A percentile compares a stretch with the other conserved stretches of the same genome.
Evolutionary conservation across 2,329 filamentous ascomycete genomes (phyloP).

Genomic region (Cordyceps javanica): DNA sequence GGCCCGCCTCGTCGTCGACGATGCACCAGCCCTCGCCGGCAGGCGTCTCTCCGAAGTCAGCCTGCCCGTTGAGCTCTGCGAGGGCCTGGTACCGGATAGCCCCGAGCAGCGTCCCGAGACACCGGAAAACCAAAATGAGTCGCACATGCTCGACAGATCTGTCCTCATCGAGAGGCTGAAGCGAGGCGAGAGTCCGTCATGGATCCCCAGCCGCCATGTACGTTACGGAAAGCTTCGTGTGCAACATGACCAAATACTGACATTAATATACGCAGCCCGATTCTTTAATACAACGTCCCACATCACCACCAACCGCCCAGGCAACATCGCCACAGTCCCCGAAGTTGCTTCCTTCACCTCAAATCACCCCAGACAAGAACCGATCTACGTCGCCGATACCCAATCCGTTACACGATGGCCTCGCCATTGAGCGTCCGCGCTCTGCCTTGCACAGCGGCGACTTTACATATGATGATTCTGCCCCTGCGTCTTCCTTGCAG

Average conservation of each 20-base stretch:
- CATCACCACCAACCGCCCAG: constrained; percentile 19
- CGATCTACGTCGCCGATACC: constrained; percentile 23
- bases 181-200: constrained; percentile 67
- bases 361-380: constrained; percentile 42
- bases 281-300: constrained; percentile 25
- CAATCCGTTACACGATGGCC: constrained; percentile 44
- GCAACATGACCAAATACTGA: constrained; percentile 6
- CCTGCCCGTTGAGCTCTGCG: constrained; percentile 54
- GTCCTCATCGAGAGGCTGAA: constrained; percentile 84
- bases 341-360: constrained; percentile 38
- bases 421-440: constrained; percentile 72
- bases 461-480: constrained; percentile 44
- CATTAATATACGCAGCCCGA: constrained; percentile 31
- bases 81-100: constrained; percentile 46
- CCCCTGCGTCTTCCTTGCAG: constrained; percentile 9
- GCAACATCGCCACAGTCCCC: constrained; percentile 32
- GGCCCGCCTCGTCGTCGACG: constrained; percentile 4
- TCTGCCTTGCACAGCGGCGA: constrained; percentile 67
- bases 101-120: constrained; percentile 23
- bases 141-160: constrained; percentile 53
- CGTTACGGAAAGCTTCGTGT: constrained; percentile 16
- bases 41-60: constrained; percentile 51
- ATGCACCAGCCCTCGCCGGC: neutral
- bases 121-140: constrained; percentile 20
- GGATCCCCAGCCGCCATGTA: constrained; percentile 62